Conservation (phyloP, 2,329 filamentous ascomycete genomes). For the Sporothrix schenckii region DNA sequence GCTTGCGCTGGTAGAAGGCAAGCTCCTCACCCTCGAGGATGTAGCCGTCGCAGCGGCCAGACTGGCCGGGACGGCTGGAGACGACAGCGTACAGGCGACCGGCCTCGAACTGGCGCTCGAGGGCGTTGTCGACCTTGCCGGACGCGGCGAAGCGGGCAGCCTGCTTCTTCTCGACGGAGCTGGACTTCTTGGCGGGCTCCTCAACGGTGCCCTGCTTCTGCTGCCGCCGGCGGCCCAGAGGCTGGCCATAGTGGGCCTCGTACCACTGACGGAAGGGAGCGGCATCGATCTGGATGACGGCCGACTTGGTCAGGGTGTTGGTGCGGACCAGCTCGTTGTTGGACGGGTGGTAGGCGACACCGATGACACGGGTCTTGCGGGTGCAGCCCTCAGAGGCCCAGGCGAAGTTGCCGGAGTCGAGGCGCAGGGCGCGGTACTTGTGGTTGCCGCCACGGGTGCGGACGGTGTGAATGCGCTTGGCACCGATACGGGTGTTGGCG, state of each 20-base stretch:
- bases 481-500: slow-evolving; percentile 98
- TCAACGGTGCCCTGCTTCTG: slow-evolving; percentile 68
- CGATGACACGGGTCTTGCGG: slow-evolving; percentile 99
- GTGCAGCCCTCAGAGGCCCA: slow-evolving; percentile 98
- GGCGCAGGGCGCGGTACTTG: slow-evolving; percentile 98
- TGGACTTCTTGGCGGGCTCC: slow-evolving; percentile 88
- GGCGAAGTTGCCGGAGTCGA: slow-evolving; percentile 98
- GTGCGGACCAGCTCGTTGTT: slow-evolving; percentile 99
- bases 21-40: slow-evolving; percentile 99
- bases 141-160: slow-evolving; percentile 75
- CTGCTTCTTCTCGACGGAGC: slow-evolving; percentile 96
- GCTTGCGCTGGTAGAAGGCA: slow-evolving; percentile 99
- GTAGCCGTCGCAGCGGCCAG: slow-evolving; percentile 94
- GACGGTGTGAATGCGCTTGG: slow-evolving; percentile 52
- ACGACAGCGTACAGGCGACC: slow-evolving; percentile 95
- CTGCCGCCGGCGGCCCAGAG: slow-evolving; percentile 88
- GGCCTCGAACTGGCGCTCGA: slow-evolving; percentile 99
- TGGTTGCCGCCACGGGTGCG: slow-evolving; percentile 76
- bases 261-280: slow-evolving; percentile 99
- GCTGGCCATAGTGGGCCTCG: slow-evolving; percentile 97
- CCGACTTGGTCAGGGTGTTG: slow-evolving; percentile 99
- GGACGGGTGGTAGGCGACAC: slow-evolving; percentile 97
- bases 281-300: slow-evolving; percentile 98
- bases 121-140: slow-evolving; percentile 88
- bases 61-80: slow-evolving; percentile 92